Evolutionary conservation across 768 basidiomycete species (phyloP).

Genomic region (Cantharellus cinnabarinus): DNA sequence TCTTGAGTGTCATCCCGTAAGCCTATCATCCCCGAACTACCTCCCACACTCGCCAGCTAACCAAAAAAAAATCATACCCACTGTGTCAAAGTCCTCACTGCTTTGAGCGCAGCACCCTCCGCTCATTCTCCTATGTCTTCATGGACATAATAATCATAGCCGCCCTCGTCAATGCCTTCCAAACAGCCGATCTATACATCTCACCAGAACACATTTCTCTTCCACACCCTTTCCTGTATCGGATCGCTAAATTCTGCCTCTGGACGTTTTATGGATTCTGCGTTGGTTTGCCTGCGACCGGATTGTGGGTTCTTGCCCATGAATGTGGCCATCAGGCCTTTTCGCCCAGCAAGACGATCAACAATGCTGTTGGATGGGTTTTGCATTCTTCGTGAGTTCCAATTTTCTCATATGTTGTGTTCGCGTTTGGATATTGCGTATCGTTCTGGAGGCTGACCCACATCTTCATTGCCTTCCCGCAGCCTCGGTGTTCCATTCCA

Average conservation of each 20-base stretch:
- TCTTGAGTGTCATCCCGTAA: constrained; percentile 22
- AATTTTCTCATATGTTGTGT: constrained; percentile 4
- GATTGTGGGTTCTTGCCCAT: constrained; percentile 86
- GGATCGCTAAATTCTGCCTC: constrained; percentile 38
- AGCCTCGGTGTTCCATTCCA: constrained; percentile 93
- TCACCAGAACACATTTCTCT: constrained; percentile 8
- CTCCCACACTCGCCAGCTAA: not conserved
- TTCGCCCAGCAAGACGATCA: constrained; percentile 77
- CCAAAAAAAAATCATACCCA: not conserved
- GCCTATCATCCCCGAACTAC: constrained; percentile 3
- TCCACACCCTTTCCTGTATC: constrained; percentile 27
- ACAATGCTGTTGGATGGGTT: constrained; percentile 83
- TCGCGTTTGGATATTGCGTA: not conserved
- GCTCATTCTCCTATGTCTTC: constrained; percentile 20
- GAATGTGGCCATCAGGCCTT: constrained; percentile 96
- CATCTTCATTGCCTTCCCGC: constrained; percentile 8
- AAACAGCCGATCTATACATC: constrained; percentile 19
- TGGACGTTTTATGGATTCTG: constrained; percentile 72
- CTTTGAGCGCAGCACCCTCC: constrained; percentile 24
- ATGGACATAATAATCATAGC: constrained; percentile 21
- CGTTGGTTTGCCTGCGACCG: constrained; percentile 72
- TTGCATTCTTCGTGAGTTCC: constrained; percentile 63
- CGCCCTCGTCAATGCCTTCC: constrained; percentile 16
- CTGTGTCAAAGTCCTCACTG: constrained; percentile 18
- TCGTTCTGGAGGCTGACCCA: too few species aligned